phyloP scores from a whole-genome alignment of 169 alveolate species.

The Plasmodium berghei region DNA sequence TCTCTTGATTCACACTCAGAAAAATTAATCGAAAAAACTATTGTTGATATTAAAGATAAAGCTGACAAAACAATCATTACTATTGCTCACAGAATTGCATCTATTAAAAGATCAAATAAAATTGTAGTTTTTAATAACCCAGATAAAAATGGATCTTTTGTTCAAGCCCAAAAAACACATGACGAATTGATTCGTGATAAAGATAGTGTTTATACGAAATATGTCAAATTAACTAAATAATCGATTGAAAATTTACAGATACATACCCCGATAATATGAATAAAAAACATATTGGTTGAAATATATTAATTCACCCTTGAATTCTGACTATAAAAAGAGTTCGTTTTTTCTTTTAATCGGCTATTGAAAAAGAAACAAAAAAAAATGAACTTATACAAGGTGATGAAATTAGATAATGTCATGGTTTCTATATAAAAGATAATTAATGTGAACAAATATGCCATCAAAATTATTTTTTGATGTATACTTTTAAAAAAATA shows the following conservation, averaged over 20 bases:
- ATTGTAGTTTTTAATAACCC: constrained; percentile 85
- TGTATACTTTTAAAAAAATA: too few species aligned
- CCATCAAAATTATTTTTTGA: too few species aligned
- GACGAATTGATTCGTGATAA: constrained; percentile 82
- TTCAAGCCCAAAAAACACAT: constrained; percentile 92
- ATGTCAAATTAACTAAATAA: constrained; percentile 64
- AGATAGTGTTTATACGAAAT: constrained; percentile 61
- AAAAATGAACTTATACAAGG: too few species aligned
- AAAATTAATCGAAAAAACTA: constrained; percentile 77
- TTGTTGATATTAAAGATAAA: constrained; percentile 62
- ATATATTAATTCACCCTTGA: too few species aligned
- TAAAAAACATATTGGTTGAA: too few species aligned
- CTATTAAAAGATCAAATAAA: constrained; percentile 88
- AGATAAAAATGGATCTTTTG: constrained; percentile 83
- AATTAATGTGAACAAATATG: too few species aligned
- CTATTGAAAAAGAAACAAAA: too few species aligned
- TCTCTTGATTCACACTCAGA: constrained; percentile 93
- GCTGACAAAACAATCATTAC: constrained; percentile 89
- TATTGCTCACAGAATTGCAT: constrained; percentile 95
- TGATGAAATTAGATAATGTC: too few species aligned
- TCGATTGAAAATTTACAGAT: not conserved
- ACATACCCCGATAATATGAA: too few species aligned
- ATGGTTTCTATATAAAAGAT: too few species aligned
- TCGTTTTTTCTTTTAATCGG: too few species aligned
- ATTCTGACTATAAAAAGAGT: too few species aligned